Percentiles rank a stretch among this genome's conserved stretches.
Conservation (phyloP, 2,329 filamentous ascomycete species). For the Bipolaris oryzae region DNA sequence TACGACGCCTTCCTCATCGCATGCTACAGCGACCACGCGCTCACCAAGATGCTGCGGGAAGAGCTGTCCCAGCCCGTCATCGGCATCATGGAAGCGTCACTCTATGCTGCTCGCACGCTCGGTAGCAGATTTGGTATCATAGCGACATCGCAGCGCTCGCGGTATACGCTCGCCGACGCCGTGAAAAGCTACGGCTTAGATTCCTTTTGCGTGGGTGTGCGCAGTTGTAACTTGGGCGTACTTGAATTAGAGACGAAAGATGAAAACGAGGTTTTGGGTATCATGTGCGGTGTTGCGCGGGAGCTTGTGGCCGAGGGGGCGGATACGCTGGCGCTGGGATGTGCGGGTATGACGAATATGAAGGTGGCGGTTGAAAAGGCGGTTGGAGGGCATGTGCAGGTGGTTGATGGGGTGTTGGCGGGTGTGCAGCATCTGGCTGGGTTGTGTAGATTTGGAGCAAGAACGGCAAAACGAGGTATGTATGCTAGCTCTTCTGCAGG, state of each 20-base stretch:
- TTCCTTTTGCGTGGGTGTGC: constrained; percentile 52
- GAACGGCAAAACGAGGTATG: constrained; percentile 54
- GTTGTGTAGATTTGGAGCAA: constrained; percentile 54
- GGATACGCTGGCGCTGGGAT: constrained; percentile 54
- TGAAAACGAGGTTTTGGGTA: constrained; percentile 47
- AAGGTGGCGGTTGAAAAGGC: constrained; percentile 54
- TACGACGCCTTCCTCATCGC: constrained; percentile 58
- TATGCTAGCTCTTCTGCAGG: constrained; percentile 48
- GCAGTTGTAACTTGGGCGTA: constrained; percentile 52
- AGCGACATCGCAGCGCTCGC: neutral
- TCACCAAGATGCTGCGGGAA: constrained; percentile 56
- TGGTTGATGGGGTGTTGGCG: constrained; percentile 59
- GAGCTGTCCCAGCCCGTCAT: constrained; percentile 54
- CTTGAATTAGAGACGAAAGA: constrained; percentile 53
- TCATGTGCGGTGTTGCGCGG: constrained; percentile 50
- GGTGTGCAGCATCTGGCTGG: constrained; percentile 56
- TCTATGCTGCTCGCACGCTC: constrained; percentile 58
- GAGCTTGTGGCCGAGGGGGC: constrained; percentile 51
- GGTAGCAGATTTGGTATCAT: constrained; percentile 43
- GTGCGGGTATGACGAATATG: constrained; percentile 58
- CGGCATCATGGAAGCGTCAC: constrained; percentile 59
- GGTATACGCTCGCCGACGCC: neutral
- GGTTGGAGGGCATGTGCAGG: constrained; percentile 55
- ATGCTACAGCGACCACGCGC: constrained; percentile 57
- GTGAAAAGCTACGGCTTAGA: constrained; percentile 48